Base-by-base conservation (phyloP, 257 asterid genomes). In the Scutellaria minor region DNA sequence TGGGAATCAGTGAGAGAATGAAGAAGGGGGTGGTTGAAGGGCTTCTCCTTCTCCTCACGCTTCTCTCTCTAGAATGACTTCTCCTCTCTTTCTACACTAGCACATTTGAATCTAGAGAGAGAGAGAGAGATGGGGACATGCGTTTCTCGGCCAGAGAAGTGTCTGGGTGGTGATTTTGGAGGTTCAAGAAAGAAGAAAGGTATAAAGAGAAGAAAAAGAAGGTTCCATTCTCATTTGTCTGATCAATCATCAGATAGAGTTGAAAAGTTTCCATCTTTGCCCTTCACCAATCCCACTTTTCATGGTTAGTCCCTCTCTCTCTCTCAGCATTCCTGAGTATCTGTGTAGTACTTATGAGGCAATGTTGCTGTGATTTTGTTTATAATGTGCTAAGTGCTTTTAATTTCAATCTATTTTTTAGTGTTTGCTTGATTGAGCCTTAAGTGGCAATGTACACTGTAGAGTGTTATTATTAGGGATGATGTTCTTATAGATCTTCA, bases 111-210 rank as follows among this genome's bases (percentile, higher is more conserved):
- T 53, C 9, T 15, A 5, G 40, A 20, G 73, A 54, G 4, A 39
- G 2, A 27, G 54, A 62, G 63, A 59, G 75, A 73, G 81, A 95
- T 95, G 98, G 99, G 99, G 71, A 84, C 86, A 0, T 92, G 99
- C 70, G 97, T 82, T n/a, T 95, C 98, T 52, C 86, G 90, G 64
- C 92, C 87, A 52, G 83, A 76, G 54, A 82, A 82, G n/a, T 87
- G 97, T 63, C 94, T 78, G n/a, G 92, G 90, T 6, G 88, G 92
- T 9, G 76, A 80, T 77, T 53, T 65, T 1, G 83, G 83, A 18
- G 77, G 83, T 31, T 70, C 73, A 54, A 92, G 70, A 83, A 92
- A 70, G 85, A 88, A 71, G 74, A 79, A 55, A 80, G 24, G 35
- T 35, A 80, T 85, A 52, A 86, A 78, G 80, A 85, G 87, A 60